Evolutionary conservation across 345 rosid genomes (phyloP), one percentile per base, ranked within the genome.

Genomic region (Cardiospermum halicacabum): DNA sequence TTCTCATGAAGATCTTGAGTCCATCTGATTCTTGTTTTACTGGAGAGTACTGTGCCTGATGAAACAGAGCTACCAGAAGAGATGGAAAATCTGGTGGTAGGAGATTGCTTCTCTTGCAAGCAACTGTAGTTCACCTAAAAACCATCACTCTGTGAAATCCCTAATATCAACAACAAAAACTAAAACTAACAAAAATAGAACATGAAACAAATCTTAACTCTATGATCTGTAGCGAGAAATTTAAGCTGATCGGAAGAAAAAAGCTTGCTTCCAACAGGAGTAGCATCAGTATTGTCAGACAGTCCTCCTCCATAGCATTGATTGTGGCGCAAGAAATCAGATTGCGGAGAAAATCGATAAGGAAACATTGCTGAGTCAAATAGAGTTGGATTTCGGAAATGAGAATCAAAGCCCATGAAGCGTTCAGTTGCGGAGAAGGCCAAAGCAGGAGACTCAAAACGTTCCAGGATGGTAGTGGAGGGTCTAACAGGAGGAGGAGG

Each of bases 1-100:
- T 85, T 90, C 68, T 88, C 84, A 63, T 93, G 98, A 18, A 93
- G 96, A 80, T 85, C 91, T 60, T 80, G 92, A 64, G 84, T 90
- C 96, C 99, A 94, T 72, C 93, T 80, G 48, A 94, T 79, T 59
- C 99, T 65, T 6, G 83, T 84, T 81, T 88, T 90, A 70, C 58
- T 71, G 0, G 85, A 45, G 13, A 71, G 60, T 0, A 31, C 67
- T 0, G 85, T 11, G 42, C 74, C 79, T 7, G 56, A 5, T 21
- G 80, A 58, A 36, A 64, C 61, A 32, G 76, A 49, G 9, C 64
- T 67, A 13, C 50, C 65, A 13, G 58, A 59, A 24, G n/a, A 67
- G 12, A 39, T 32, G 26, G 75, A 51, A 55, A 65, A 53, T 13
- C 64, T 72, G 9, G n/a, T n/a, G n/a, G n/a, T n/a, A n/a, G 74